Evolutionary conservation across 2,329 filamentous ascomycete genomes (phyloP), one percentile per base, ranked within the genome.

Genomic region (Calycina herbarum): DNA sequence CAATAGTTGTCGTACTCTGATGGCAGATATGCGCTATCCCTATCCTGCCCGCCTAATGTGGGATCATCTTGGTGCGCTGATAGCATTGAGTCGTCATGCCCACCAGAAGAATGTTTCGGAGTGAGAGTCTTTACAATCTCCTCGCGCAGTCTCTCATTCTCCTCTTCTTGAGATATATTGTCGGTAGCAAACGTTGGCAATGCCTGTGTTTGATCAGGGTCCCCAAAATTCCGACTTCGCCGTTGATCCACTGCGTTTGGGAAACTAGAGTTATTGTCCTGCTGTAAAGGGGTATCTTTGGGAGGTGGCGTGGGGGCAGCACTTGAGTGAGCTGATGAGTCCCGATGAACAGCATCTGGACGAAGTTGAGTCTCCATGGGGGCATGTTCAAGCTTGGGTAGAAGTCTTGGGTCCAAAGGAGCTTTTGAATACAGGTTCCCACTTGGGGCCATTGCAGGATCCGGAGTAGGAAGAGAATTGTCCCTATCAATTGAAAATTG

Each of bases 61-160:
- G 71, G 71, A 0, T 76, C 71, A 31, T 66, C 63, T 2, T 59
- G 27, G 13, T 61, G 57, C 48, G 67, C 65, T 31, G 62, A 42
- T 11, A 63, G 11, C 20, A 59, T 56, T 33, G 62, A 68, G 24
- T 72, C 68, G 17, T 64, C 61, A 13, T 61, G 58, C 15, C 27
- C 61, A 51, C 63, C 64, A 6, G 63, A 48, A 15, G 77, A 72
- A 35, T 77, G 78, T 13, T 79, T 74, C 0, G 88, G 83, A 63
- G 83, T 88, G 1, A 94, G 79, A 54, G 87, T 90, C 65, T 85
- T 86, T 62, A 92, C 86, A 63, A 94, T 94, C 71, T 94, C 91
- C 66, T 92, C 89, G 33, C 87, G 83, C 58, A 94, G 76, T 64
- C 85, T 82, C 69, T 94, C 91, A 72, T 85, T 93, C 72, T 93